Percentiles rank a stretch among this genome's conserved stretches.
Evolutionary conservation across 768 basidiomycete genomes (phyloP).

Genomic region (Holtermanniella nyarrowii): DNA sequence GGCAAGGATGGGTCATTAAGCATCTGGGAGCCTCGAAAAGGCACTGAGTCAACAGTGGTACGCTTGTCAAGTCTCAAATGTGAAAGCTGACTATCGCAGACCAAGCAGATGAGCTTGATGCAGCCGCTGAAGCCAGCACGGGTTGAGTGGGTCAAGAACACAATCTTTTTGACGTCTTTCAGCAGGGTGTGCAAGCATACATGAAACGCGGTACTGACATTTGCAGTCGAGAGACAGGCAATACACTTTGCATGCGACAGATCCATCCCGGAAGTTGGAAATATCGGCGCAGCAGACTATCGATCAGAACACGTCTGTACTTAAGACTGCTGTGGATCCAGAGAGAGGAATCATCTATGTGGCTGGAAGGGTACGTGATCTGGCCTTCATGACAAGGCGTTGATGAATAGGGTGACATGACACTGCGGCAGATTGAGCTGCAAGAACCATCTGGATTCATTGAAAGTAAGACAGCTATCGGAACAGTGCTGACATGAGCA

Average conservation of each 20-base stretch:
- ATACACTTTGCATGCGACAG: slow-evolving; percentile 29
- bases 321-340: slow-evolving; percentile 37
- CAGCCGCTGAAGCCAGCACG: slow-evolving; percentile 26
- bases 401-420: slow-evolving; percentile 36
- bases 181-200: slow-evolving; percentile 9
- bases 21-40: slow-evolving; percentile 19
- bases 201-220: neutral
- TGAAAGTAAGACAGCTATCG: slow-evolving; percentile 13
- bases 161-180: slow-evolving; percentile 23
- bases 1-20: slow-evolving; percentile 16
- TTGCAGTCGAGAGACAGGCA: slow-evolving; percentile 34
- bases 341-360: slow-evolving; percentile 38
- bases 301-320: slow-evolving; percentile 35
- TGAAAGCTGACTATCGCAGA: neutral
- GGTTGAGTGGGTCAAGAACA: slow-evolving; percentile 16
- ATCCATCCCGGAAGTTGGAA: neutral
- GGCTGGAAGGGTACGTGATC: slow-evolving; percentile 19
- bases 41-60: slow-evolving; percentile 2
- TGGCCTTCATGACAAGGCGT: neutral
- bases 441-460: slow-evolving; percentile 27
- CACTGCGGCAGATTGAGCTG: slow-evolving; percentile 37
- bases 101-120: slow-evolving; percentile 10
- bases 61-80: neutral
- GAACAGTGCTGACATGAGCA: neutral
- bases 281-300: slow-evolving; percentile 20